phyloP scores from a whole-genome alignment of 2,329 filamentous ascomycete species.

The Clarireedia homoeocarpa region DNA sequence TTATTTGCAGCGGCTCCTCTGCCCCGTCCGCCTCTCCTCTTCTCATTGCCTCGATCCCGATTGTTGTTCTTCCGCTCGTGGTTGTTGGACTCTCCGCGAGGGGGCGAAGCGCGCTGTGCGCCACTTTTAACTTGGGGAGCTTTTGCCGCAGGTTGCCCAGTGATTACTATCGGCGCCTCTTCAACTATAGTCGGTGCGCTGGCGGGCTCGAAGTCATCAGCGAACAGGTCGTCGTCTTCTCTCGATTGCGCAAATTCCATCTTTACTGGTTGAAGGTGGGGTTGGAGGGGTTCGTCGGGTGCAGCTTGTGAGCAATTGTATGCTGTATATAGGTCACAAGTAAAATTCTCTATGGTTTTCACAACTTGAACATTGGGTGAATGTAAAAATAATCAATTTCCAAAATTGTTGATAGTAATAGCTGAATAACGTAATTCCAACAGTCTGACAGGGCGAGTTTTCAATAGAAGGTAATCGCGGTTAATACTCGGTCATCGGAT shows the following conservation, averaged over 20 bases:
- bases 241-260: conserved; percentile 29
- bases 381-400: too few species aligned
- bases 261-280: background rate
- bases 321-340: background rate
- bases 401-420: too few species aligned
- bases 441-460: background rate
- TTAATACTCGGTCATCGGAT: too few species aligned
- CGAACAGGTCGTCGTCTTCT: conserved; percentile 29
- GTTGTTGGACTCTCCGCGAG: background rate
- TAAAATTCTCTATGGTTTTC: too few species aligned
- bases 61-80: background rate
- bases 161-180: conserved; percentile 1
- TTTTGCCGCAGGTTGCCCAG: background rate
- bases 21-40: conserved; percentile 10
- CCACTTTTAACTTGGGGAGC: background rate
- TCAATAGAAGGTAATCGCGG: background rate
- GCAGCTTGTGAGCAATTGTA: background rate
- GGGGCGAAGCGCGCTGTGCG: background rate
- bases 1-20: conserved; percentile 9
- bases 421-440: background rate
- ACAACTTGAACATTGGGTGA: too few species aligned
- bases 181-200: conserved; percentile 17
- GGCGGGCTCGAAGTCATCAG: conserved; percentile 29
- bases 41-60: conserved; percentile 11
- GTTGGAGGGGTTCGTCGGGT: background rate